Evolutionary conservation across 106 monocot genomes (phyloP), one percentile per base, ranked within the genome.

Genomic region (Vanilla planifolia): DNA sequence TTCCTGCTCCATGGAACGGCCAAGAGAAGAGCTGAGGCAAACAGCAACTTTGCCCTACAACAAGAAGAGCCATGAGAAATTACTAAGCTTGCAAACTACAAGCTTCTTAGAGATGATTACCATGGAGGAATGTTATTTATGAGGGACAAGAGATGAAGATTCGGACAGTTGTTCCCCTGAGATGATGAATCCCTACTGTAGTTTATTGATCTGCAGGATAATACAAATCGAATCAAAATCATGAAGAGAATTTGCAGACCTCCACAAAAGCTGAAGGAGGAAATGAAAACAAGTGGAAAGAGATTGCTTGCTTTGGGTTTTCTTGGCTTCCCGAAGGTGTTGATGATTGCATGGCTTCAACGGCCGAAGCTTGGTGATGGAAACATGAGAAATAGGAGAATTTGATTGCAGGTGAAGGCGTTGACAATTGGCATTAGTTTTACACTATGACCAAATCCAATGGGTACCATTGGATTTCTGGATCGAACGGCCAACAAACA

Each of bases 101-200:
- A 27, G 7, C 25, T 51, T 4, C 0, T 26, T 27, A 8, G 3
- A 25, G 16, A 40, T 8, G 19, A 4, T 32, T 55, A 33, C 55
- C 55, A 55, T 33, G 55, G 33, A 32, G 55, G 55, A 9, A 55
- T 33, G 55, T 19, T 55, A 19, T 15, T 33, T 55, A 33, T n/a
- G n/a, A n/a, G 55, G 17, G 55, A 16, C 3, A 17, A n/a, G 32
- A 33, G 15, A 1, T 55, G 53, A 28, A 53, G 30, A 30, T n/a
- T 55, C 15, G 2, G 33, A 51, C 13, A 24, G 20, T 25, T 51
- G 5, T 51, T 51, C 1, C 0, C 28, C 19, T 26, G 51, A 3
- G 5, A 4, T 10, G 24, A 8, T 27, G 51, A 5, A 51, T 51
- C 6, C 51, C n/a, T n/a, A n/a, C n/a, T n/a, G n/a, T n/a, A n/a